These are phyloP conservation scores for Talaromyces amestolkiae DNA, from an alignment of 2,329 filamentous ascomycete genomes.

Conservation along the genomic window DNA sequence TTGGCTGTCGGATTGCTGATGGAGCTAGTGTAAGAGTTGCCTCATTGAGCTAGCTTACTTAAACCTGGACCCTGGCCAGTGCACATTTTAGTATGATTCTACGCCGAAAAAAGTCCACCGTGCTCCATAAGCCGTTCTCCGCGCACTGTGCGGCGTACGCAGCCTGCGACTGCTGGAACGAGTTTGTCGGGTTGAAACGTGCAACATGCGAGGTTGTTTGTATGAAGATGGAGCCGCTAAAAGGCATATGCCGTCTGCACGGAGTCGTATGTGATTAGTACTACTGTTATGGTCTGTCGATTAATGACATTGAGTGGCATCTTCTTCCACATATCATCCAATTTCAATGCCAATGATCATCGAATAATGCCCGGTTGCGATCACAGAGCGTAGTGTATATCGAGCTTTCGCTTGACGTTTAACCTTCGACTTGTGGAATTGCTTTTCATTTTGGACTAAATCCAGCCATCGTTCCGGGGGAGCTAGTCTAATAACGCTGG, in stretches of 20 bases:
- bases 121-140: slow-evolving; percentile 8
- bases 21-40: neutral
- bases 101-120: neutral
- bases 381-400: neutral
- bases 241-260: neutral
- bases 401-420: neutral
- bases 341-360: neutral
- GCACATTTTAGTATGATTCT: neutral
- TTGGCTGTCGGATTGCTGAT: neutral
- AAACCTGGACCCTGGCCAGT: neutral
- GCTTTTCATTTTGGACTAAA: neutral
- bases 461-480: slow-evolving; percentile 1
- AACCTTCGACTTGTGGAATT: neutral
- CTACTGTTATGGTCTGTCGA: neutral
- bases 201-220: neutral
- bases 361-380: neutral
- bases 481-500: neutral
- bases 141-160: slow-evolving; percentile 7
- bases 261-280: slow-evolving; percentile 4
- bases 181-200: neutral
- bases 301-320: neutral
- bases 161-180: neutral
- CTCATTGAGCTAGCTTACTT: slow-evolving; percentile 1
- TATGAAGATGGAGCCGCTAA: slow-evolving; percentile 19
- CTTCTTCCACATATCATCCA: neutral